Base-by-base conservation (phyloP, 495 filamentous ascomycete genomes). In the Aspergillus panamensis region DNA sequence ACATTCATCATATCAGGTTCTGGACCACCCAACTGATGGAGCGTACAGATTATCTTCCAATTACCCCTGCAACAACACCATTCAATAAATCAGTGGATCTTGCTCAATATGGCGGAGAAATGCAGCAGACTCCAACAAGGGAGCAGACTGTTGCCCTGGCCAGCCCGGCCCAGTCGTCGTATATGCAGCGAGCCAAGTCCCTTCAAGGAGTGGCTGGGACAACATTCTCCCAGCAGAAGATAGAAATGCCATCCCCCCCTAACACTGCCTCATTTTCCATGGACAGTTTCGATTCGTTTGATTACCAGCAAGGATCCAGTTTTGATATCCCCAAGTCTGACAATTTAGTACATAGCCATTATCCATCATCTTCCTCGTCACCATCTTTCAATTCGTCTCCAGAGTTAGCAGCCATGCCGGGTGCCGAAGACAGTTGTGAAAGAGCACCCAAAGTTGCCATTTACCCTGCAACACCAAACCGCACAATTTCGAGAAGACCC, bases 61-160 rank as follows among this genome's bases (percentile, higher is more conserved):
- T 81, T 42, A 82, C 80, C 48, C 78, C 79, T 32, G 70, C 70
- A 52, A 69, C 73, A 45, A 82, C 77, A 42, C 79, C 80, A 5
- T 75, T 78, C 64, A 71, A 72, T 52, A 69, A 62, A 63, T 66
- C 69, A 53, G 66, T 73, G 66, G 73, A 73, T 62, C 64, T 73
- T 62, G 65, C 70, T 51, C 70, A 69, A 51, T 73, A 72, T 44
- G 66, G 61, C 55, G 63, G 64, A 62, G 69, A 73, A 39, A 53
- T 64, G 42, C 65, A 66, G 20, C 61, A 61, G 25, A 67, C 71
- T 16, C 67, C 72, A 29, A 63, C 63, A 62, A 74, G 75, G 64
- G 65, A 66, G 51, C 63, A 73, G 48, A 70, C 64, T 51, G 63
- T 70, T 44, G 63, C 68, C 44, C 61, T 74, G 47, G 59, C 73